Percentiles rank a stretch among this genome's conserved stretches.
These are phyloP conservation scores for Lepidopterella palustris DNA, from an alignment of 495 filamentous ascomycete genomes.

Conservation along the genomic window DNA sequence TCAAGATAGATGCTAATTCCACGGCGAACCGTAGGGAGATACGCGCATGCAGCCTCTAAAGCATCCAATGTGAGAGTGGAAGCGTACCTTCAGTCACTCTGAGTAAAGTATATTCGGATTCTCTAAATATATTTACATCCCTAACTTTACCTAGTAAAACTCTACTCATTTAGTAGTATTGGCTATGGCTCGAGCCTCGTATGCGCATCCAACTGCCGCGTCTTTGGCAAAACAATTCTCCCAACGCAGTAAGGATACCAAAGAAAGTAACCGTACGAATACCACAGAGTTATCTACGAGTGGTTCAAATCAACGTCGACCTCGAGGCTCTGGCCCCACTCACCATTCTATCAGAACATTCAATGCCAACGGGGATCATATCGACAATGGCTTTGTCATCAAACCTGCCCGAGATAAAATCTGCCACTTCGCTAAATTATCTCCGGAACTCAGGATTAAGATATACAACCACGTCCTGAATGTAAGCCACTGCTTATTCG, in stretches of 20 bases:
- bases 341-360: no score
- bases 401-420: background rate
- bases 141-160: background rate
- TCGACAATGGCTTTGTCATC: no score
- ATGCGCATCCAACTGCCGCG: background rate
- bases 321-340: no score
- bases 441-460: background rate
- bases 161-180: background rate
- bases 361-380: no score
- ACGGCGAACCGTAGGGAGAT: no score
- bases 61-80: no score
- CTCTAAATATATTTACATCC: no score
- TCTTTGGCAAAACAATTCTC: background rate
- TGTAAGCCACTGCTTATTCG: background rate
- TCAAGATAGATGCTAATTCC: no score
- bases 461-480: background rate
- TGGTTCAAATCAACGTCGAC: no score
- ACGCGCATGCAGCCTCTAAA: no score
- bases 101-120: no score
- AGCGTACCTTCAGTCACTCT: no score
- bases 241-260: background rate
- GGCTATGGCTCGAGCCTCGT: background rate
- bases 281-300: background rate
- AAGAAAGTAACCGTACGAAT: background rate
- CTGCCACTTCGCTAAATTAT: background rate